Evolutionary conservation across 1,284 basidiomycete species (phyloP), one percentile per base, ranked within the genome.

Genomic region (Leccinum pachyderme): DNA sequence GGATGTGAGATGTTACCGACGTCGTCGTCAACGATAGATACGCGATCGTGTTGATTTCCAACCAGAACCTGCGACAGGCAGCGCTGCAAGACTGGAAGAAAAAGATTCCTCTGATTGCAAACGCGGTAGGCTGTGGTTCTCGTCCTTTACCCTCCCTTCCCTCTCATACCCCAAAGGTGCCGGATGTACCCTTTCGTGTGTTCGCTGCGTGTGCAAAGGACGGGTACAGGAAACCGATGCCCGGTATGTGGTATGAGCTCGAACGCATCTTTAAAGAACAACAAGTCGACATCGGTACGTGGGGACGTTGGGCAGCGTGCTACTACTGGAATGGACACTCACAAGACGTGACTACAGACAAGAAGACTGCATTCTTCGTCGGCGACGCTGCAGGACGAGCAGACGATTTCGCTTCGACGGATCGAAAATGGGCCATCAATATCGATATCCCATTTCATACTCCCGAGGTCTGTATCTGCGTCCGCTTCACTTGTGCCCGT

Each of bases 341-440:
- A 24, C 13, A 45, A 7, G 18, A 25, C 22, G 12, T 15, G 49
- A 32, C 9, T 6, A 13, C 50, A 93, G 93, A 95, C 69, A 80
- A 83, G 61, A 58, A 67, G 0, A 53, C 73, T 0, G 88, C 89
- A 0, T 89, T 91, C 62, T 95, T 88, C 64, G 87, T 97, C 3
- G 95, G 95, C 5, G 95, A 98, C 64, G 94, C 93, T 2, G 95
- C 94, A 7, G 94, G 94, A 8, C 81, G 94, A 55, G 51, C 73
- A 15, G 71, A 74, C 11, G 93, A 95, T 69, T 89, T 88, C 67
- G 81, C 87, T 6, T 84, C 86, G 55, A 91, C 87, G 0, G 95
- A 96, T 72, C 79, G 87, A 41, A 94, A 95, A 69, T 91, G 89
- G 78, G 93, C 94, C 1, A 67, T 84, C 7, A 96, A 95, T 62